Evolutionary conservation across 495 filamentous ascomycete species (phyloP), one percentile per base, ranked within the genome.

Genomic region (Copromyces sp.): DNA sequence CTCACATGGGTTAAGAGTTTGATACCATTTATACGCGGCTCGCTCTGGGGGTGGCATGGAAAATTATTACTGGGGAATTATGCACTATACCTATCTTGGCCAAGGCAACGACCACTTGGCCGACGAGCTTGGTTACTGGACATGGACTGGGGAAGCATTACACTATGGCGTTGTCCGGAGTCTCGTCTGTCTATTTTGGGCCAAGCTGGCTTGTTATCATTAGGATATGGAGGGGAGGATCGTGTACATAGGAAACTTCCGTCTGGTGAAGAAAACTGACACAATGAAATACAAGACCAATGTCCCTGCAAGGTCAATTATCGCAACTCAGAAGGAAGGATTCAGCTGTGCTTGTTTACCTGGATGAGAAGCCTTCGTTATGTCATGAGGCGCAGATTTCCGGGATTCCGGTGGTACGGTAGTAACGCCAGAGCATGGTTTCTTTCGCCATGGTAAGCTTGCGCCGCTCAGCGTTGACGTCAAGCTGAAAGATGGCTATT

Each of bases 1-100:
- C 29, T 24, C 16, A 40, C 70, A 71, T 35, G 70, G 70, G n/a
- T 39, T 37, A 71, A 38, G 41, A 29, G 41, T 71, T 71, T 71
- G 53, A 71, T 71, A 65, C 70, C 70, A 71, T 53, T 71, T 37
- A 35, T 71, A 35, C 70, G 70, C 70, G 40, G 17, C 69, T 44
- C 69, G 69, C 29, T 70, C 39, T 12, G 53, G 53, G 53, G 53
- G 53, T 61, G 53, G 53, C 53, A 61, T 61, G 53, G 53, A 61
- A 61, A 61, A 61, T 61, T 61, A 61, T 61, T 17, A 61, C 29
- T 61, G 53, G 53, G 53, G 53, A 61, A 35, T 61, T 61, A 61
- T 61, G 53, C 53, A 61, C 53, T 61, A 61, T 61, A 61, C 53
- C 35, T 61, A 61, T 29, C 35, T 61, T 61, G 53, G 53, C 53